Percentiles rank a stretch among this genome's conserved stretches.
Conservation (phyloP, 331 rosid species). For the Saraca asoca region DNA sequence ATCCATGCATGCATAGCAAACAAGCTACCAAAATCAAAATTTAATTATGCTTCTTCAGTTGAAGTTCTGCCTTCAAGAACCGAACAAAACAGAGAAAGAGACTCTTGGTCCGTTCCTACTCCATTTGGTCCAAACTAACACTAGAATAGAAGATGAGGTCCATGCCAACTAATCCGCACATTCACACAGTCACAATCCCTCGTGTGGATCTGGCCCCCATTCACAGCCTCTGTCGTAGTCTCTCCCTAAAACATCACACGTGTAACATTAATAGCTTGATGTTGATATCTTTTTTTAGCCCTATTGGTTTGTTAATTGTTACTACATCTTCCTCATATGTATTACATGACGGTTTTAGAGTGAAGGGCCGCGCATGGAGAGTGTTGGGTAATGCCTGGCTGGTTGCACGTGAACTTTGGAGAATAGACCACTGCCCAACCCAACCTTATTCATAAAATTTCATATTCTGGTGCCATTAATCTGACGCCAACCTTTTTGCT, state of each 20-base stretch:
- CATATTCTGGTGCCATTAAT: too few relatives aligned
- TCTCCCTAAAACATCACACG: slow-evolving; percentile 39
- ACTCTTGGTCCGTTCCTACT: not conserved
- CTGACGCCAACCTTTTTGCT: too few relatives aligned
- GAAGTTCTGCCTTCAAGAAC: too few relatives aligned
- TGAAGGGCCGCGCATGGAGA: too few relatives aligned
- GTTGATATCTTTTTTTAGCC: not conserved
- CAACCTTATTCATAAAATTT: too few relatives aligned
- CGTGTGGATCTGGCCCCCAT: slow-evolving; percentile 39
- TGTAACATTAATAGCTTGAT: slow-evolving; percentile 34
- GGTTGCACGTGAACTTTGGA: too few relatives aligned
- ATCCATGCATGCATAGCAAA: not conserved
- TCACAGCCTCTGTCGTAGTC: slow-evolving; percentile 3
- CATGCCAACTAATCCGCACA: slow-evolving; percentile 32
- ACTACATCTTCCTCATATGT: too few relatives aligned
- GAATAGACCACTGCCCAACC: too few relatives aligned
- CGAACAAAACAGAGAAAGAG: slow-evolving; percentile 26
- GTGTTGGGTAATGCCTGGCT: too few relatives aligned
- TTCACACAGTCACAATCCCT: slow-evolving; percentile 17
- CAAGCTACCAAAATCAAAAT: not conserved
- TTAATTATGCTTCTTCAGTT: not conserved
- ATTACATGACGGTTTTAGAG: too few relatives aligned
- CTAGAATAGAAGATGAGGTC: not conserved
- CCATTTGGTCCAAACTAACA: slow-evolving; percentile 9
- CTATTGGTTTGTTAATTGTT: too few relatives aligned